Evolutionary conservation across 306 rosid genomes (phyloP), one percentile per base, ranked within the genome.

Genomic region (Quercus agrifolia): DNA sequence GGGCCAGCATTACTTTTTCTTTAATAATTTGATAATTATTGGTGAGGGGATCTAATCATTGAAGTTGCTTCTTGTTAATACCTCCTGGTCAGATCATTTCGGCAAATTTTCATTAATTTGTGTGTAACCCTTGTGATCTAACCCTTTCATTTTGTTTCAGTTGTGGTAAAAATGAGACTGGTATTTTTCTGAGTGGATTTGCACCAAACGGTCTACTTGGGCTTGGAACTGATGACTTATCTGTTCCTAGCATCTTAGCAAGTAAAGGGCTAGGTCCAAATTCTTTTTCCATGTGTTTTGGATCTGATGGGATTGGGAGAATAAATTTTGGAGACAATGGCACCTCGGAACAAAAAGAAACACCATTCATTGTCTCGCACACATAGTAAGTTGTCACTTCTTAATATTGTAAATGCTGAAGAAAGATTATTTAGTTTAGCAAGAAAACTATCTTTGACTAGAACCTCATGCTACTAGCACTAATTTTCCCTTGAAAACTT

Each of bases 291-390:
- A 23, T 23, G 23, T 23, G 23, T 23, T 23, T 23, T 23, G 23
- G 23, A 23, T 23, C 23, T 23, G 23, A 23, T 23, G 23, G 23
- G 23, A 23, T 23, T 23, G 23, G 23, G 23, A 23, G 23, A 86
- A 93, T 96, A 82, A 83, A 85, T 11, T 96, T 96, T 82, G 99
- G 99, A 59, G 94, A 91, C 75, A 86, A 79, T 80, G 91, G 92
- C 71, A 89, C 87, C 79, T 54, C 77, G 18, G 82, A 51, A 83
- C 96, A 91, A 83, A 79, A 84, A 71, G 85, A 93, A 85, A 96
- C 98, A 18, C 93, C 94, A 78, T 85, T 96, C 83, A 89, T 85
- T 82, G 11, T 74, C 35, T 41, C 73, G 63, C 52, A 74, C 64
- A 51, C 15, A 15, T 78, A 73, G 98, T 96, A 82, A 91, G 97